phyloP scores from a whole-genome alignment of 2,329 filamentous ascomycete genomes.

The Pseudogymnoascus sp. region DNA sequence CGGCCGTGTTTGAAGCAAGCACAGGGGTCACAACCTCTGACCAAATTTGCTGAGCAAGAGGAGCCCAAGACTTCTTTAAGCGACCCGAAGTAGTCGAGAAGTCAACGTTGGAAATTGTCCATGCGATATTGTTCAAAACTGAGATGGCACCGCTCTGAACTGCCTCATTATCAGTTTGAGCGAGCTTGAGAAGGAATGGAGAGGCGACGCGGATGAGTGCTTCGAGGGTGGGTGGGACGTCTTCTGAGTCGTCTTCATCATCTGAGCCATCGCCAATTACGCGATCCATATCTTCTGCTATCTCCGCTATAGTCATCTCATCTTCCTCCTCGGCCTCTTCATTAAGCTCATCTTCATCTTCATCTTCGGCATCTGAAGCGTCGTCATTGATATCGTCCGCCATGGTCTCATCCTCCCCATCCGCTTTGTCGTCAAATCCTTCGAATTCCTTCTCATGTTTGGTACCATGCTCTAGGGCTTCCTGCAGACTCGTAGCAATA shows the following conservation, averaged over 20 bases:
- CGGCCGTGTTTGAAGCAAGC: constrained; percentile 50
- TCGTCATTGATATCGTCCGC: constrained; percentile 32
- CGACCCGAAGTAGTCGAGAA: constrained; percentile 41
- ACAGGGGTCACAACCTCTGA: constrained; percentile 45
- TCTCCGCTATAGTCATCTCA: constrained; percentile 48
- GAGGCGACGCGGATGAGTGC: constrained; percentile 23
- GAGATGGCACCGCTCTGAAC: constrained; percentile 48
- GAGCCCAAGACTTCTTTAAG: constrained; percentile 46
- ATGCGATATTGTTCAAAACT: constrained; percentile 58
- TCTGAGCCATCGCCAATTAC: constrained; percentile 40
- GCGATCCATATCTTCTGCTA: constrained; percentile 57
- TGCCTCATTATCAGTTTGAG: constrained; percentile 29
- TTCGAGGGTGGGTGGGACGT: constrained; percentile 23
- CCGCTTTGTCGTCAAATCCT: constrained; percentile 29
- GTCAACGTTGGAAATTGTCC: constrained; percentile 55
- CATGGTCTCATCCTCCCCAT: constrained; percentile 31
- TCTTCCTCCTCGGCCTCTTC: constrained; percentile 33
- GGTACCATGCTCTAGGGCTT: constrained; percentile 39
- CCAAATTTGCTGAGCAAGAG: constrained; percentile 49
- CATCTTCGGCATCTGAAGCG: constrained; percentile 31
- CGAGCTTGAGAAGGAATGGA: constrained; percentile 22
- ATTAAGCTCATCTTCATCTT: constrained; percentile 33
- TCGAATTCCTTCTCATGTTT: constrained; percentile 32
- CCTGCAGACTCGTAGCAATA: constrained; percentile 51
- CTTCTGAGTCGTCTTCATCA: constrained; percentile 28